Conservation (phyloP, 2,329 filamentous ascomycete genomes). For the Calonectria fujianensis region DNA sequence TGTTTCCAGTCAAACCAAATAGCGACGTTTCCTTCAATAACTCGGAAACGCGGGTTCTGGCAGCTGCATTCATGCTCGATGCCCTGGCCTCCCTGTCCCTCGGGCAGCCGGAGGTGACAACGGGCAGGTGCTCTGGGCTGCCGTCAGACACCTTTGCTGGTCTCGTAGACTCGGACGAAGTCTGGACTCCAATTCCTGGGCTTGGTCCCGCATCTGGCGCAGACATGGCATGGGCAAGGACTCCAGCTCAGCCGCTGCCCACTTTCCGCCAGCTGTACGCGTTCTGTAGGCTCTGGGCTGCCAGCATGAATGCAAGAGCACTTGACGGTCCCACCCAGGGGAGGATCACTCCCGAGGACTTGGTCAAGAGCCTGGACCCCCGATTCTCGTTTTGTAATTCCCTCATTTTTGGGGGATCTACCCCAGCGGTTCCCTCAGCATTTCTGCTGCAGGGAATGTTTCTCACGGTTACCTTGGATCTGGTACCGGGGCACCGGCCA, state of each 20-base stretch:
- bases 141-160: constrained; percentile 44
- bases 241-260: constrained; percentile 59
- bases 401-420: constrained; percentile 59
- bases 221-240: constrained; percentile 36
- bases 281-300: constrained; percentile 61
- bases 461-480: constrained; percentile 59
- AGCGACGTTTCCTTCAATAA: constrained; percentile 41
- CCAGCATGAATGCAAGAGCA: constrained; percentile 48
- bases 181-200: constrained; percentile 50
- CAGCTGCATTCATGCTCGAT: constrained; percentile 79
- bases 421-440: constrained; percentile 60
- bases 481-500: constrained; percentile 57
- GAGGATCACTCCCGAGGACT: constrained; percentile 52
- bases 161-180: constrained; percentile 41
- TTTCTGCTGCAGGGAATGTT: constrained; percentile 62
- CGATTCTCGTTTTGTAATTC: constrained; percentile 64
- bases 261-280: constrained; percentile 66
- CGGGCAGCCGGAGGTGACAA: constrained; percentile 57
- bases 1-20: constrained; percentile 47
- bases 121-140: constrained; percentile 45
- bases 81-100: constrained; percentile 73
- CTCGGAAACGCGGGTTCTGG: constrained; percentile 54
- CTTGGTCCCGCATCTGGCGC: constrained; percentile 36
- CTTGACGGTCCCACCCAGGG: constrained; percentile 41
- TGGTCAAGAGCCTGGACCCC: constrained; percentile 59